phyloP scores from a whole-genome alignment of 2,329 filamentous ascomycete species.

The Cladobotryum protrusum region DNA sequence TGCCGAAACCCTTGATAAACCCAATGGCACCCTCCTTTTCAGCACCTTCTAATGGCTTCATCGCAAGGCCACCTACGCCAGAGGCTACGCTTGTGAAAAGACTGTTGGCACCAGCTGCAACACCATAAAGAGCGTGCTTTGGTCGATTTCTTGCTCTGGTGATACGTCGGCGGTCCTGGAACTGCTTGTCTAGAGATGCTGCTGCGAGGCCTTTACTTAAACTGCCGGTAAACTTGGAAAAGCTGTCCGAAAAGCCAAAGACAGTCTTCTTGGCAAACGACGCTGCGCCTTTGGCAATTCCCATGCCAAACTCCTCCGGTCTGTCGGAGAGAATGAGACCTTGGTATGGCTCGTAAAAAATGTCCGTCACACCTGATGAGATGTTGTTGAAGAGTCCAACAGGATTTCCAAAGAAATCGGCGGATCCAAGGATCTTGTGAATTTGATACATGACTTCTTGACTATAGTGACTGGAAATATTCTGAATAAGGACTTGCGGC shows the following conservation, averaged over 20 bases:
- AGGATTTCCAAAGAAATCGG: conserved; percentile 95
- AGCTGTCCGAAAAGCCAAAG: conserved; percentile 93
- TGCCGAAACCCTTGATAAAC: conserved; percentile 96
- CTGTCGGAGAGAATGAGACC: conserved; percentile 93
- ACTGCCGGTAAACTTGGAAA: conserved; percentile 95
- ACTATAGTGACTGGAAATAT: conserved; percentile 89
- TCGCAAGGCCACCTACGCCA: conserved; percentile 85
- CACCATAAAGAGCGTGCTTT: conserved; percentile 94
- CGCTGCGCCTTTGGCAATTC: conserved; percentile 92
- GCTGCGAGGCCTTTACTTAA: conserved; percentile 94
- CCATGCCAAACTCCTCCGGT: conserved; percentile 88
- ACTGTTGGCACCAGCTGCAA: conserved; percentile 91
- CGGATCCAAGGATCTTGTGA: conserved; percentile 93
- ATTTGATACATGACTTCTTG: conserved; percentile 95
- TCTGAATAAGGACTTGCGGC: conserved; percentile 73
- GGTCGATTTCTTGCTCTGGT: conserved; percentile 87
- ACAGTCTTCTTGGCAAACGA: conserved; percentile 99
- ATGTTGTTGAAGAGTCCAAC: conserved; percentile 98
- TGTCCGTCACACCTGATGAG: conserved; percentile 92
- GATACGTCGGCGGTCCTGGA: conserved; percentile 93
- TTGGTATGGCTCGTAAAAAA: conserved; percentile 99
- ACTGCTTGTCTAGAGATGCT: conserved; percentile 95
- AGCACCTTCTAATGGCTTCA: conserved; percentile 90
- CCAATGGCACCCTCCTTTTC: conserved; percentile 91
- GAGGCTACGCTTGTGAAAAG: conserved; percentile 89